These are phyloP conservation scores for Gossypium herbaceum DNA, from an alignment of 345 rosid species.

Conservation along the genomic window DNA sequence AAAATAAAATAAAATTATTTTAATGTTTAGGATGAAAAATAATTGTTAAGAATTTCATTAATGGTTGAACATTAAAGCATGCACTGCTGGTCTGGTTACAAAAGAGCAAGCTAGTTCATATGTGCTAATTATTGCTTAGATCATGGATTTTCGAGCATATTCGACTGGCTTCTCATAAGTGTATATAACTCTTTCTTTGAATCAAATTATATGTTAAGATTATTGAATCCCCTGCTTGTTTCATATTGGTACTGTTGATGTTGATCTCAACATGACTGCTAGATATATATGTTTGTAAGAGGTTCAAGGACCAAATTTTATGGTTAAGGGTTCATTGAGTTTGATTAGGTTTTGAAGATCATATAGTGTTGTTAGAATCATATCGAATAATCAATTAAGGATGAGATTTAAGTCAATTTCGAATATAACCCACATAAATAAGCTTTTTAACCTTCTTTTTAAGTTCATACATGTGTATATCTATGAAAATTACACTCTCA, in stretches of 20 bases:
- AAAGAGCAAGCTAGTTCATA: slow-evolving; percentile 44
- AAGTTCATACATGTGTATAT: too few relatives aligned
- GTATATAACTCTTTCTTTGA: slow-evolving; percentile 42
- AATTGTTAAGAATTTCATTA: not conserved
- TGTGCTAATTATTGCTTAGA: slow-evolving; percentile 35
- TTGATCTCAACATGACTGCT: slow-evolving; percentile 19
- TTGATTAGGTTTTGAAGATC: too few relatives aligned
- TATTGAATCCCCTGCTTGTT: not conserved
- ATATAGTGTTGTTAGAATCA: too few relatives aligned
- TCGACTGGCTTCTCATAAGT: slow-evolving; percentile 61
- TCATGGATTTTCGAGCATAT: slow-evolving; percentile 64
- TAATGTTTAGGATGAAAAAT: slow-evolving; percentile 17
- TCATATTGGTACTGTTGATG: not conserved
- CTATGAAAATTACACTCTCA: too few relatives aligned
- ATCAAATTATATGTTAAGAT: not conserved
- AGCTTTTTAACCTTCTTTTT: too few relatives aligned
- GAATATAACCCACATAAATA: too few relatives aligned
- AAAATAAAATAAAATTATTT: too few relatives aligned
- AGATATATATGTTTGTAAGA: slow-evolving; percentile 72
- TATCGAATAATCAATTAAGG: too few relatives aligned
- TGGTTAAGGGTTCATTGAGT: too few relatives aligned
- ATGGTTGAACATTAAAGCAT: slow-evolving; percentile 40
- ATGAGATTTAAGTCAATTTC: too few relatives aligned
- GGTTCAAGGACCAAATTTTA: slow-evolving; percentile 55
- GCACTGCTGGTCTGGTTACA: slow-evolving; percentile 34